Base-by-base conservation (phyloP, 192 early-diverging fungal species). In the Coemansia sp. region DNA sequence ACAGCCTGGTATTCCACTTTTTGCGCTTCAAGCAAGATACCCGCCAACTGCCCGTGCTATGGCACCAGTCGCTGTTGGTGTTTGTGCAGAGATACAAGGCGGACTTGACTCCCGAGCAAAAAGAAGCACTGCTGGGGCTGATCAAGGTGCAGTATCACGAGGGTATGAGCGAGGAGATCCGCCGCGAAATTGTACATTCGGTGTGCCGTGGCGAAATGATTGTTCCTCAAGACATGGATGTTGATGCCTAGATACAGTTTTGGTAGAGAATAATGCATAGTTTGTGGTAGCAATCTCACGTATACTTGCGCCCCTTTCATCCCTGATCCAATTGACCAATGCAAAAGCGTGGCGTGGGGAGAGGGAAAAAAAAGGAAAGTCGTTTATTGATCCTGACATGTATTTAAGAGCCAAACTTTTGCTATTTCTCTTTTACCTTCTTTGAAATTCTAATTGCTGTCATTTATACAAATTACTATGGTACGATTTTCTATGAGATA, bases 81-180 rank as follows among this genome's bases (percentile, higher is more conserved):
- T 98, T 98, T 87, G 89, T 84, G 30, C 96, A 98, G 81, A 79
- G 88, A 55, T 98, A 98, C 82, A 97, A 97, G 79, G 91, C 92
- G 38, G 93, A 97, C 53, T 81, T 98, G 57, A 88, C 93, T 0
- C 83, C 87, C 6, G 96, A 96, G 61, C 96, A 98, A 72, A 96
- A 94, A 77, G 92, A 94, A 37, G 85, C 87, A 14, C 70, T 98
- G 57, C 51, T 97, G 63, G 85, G 88, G 16, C 81, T 98, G 23
- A 58, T 95, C 57, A 88, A 88, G 63, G 61, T 78, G 53, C 90
- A 95, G 65, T 70, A 65, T 47, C 96, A 98, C 76, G 63, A 75
- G 41, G 80, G 81, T 51, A 97, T 98, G 49, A 84, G 92, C 1
- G 89, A 94, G 31, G 96, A 98, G 80, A 89, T 98, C 68, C 86